Percentiles rank a stretch among this genome's conserved stretches.
phyloP scores from a whole-genome alignment of 1,284 basidiomycete genomes.

The Vanrija sp. region DNA sequence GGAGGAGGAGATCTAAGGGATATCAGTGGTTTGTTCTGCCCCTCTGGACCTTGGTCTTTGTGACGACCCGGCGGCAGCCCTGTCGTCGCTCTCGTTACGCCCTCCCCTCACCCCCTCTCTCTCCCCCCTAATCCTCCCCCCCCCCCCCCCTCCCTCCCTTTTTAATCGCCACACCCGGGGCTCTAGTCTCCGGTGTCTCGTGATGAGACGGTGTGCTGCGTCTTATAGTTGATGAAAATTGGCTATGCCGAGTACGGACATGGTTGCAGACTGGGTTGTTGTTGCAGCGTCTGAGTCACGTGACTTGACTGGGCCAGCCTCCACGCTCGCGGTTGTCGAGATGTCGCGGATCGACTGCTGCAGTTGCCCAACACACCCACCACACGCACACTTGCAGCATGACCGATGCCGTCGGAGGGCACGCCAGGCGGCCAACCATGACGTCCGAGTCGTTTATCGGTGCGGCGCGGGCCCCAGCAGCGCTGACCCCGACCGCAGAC shows the following conservation, averaged over 20 bases:
- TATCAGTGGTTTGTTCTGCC: slow-evolving; percentile 6
- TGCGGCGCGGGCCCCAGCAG: background rate
- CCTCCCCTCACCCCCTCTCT: background rate
- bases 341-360: too few species aligned
- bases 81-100: slow-evolving; percentile 10
- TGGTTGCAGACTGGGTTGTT: too few species aligned
- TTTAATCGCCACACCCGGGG: slow-evolving; percentile 38
- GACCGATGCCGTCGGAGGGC: background rate
- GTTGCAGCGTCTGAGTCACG: too few species aligned
- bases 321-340: too few species aligned
- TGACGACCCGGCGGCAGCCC: slow-evolving; percentile 17
- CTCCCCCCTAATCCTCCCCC: slow-evolving; percentile 1
- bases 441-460: slow-evolving; percentile 16
- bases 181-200: slow-evolving; percentile 43
- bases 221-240: background rate
- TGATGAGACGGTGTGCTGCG: slow-evolving; percentile 47
- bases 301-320: too few species aligned
- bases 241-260: too few species aligned
- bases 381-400: background rate
- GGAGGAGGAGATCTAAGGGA: slow-evolving; percentile 35
- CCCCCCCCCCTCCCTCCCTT: slow-evolving; percentile 2
- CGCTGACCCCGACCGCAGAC: slow-evolving; percentile 24
- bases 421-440: slow-evolving; percentile 7
- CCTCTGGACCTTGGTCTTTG: background rate
- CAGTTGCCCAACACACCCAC: too few species aligned